Evolutionary conservation across 805 yeast genomes (phyloP), one percentile per base, ranked within the genome.

Genomic region (Pichia cephalocereana): DNA sequence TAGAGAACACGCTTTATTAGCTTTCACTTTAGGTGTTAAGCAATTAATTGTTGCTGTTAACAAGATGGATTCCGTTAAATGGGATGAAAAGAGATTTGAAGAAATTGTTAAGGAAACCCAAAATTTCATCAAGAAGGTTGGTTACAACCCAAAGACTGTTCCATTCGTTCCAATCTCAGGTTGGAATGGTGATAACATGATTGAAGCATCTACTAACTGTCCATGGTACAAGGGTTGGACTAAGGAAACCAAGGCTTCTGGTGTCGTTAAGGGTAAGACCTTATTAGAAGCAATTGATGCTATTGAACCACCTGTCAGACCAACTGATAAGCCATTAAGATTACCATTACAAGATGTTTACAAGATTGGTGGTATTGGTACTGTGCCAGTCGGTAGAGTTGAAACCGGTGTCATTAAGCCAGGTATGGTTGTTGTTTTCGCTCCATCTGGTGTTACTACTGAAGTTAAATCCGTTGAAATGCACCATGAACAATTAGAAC

Each of bases 41-140:
- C 91, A 84, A 73, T 77, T 86, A 70, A 83, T 86, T 68, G 90
- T 86, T 73, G 95, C 93, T 64, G 79, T 85, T 75, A 86, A 86
- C 89, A 86, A 86, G 86, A 86, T 86, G 95, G 95, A 86, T 79
- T 82, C 93, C 70, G 88, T 82, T 68, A 83, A 85, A 70, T 86
- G 95, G 95, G 76, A 80, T 61, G 80, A 86, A 77, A 68, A 75
- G 62, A 83, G 95, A 75, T 86, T 74, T 76, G 80, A 80, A 62
- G 89, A 83, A 70, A 83, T 83, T 62, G 67, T 72, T 69, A 81
- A 80, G 79, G 88, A 84, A 74, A 77, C 86, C 63, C 68, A 83
- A 57, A 80, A 80, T 76, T 83, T 83, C 79, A 79, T 83, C 78
- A 82, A 80, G 83, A 78, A 83, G 79, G 88, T 82, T 61, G 91